phyloP scores from a whole-genome alignment of 768 basidiomycete species.

The Russula sp. region DNA sequence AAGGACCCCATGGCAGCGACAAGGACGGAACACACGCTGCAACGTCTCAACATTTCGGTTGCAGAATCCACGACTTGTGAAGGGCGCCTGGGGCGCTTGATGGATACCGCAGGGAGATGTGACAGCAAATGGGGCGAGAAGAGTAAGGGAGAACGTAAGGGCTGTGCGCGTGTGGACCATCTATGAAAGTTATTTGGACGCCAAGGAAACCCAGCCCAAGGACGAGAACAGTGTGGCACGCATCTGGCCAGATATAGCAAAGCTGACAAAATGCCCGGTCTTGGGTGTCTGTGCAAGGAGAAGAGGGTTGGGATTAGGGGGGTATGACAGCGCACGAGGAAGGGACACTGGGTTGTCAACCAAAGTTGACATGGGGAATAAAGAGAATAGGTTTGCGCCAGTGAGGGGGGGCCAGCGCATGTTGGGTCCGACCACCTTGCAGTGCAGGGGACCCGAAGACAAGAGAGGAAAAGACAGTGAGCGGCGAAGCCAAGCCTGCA shows the following conservation, averaged over 20 bases:
- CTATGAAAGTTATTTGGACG: conserved; percentile 33
- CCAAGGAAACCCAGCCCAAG: conserved; percentile 14
- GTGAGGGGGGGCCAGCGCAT: conserved; percentile 73
- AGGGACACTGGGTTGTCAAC: conserved; percentile 9
- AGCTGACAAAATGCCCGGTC: conserved; percentile 63
- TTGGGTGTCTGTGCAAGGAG: conserved; percentile 75
- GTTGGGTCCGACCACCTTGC: conserved; percentile 76
- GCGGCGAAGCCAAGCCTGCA: conserved; percentile 71
- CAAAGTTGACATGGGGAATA: conserved; percentile 30
- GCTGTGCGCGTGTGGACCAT: conserved; percentile 66
- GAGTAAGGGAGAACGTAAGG: conserved; percentile 55
- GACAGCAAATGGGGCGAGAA: conserved; percentile 70
- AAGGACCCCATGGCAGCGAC: conserved; percentile 63
- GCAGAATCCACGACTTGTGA: conserved; percentile 53
- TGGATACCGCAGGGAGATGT: conserved; percentile 74
- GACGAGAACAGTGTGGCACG: conserved; percentile 57
- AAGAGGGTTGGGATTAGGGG: conserved; percentile 61
- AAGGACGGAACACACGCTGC: conserved; percentile 74
- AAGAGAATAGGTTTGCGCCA: conserved; percentile 68
- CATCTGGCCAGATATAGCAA: conserved; percentile 40
- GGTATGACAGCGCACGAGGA: conserved; percentile 24
- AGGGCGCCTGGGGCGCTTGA: conserved; percentile 46
- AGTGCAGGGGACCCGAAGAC: conserved; percentile 65
- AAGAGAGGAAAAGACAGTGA: conserved; percentile 50
- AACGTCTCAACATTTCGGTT: conserved; percentile 81